Conservation (phyloP, 2,329 filamentous ascomycete genomes). For the Magnaporthiopsis rhizophila region DNA sequence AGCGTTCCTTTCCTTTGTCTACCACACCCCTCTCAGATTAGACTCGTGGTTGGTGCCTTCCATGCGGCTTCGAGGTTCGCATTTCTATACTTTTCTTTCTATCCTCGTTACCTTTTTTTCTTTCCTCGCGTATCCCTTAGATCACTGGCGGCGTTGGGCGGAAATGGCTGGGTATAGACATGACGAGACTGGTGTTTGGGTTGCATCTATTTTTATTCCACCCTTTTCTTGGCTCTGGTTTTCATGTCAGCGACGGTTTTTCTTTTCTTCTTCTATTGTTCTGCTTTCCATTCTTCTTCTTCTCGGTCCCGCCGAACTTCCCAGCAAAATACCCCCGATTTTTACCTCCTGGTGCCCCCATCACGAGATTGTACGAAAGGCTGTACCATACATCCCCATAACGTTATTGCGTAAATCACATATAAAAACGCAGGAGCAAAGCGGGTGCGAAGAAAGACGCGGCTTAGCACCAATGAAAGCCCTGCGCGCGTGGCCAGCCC, state of each 20-base stretch:
- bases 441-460: no score
- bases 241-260: not conserved
- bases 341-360: not conserved
- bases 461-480: not conserved
- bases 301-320: not conserved
- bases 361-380: not conserved
- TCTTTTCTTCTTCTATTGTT: not conserved
- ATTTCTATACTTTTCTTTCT: not conserved
- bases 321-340: conserved; percentile 3
- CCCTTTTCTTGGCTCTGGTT: not conserved
- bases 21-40: not conserved
- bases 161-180: not conserved
- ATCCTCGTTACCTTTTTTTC: not conserved
- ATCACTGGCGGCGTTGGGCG: not conserved
- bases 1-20: not conserved
- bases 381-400: not conserved
- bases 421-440: not conserved
- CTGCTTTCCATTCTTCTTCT: not conserved
- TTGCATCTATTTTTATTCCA: not conserved
- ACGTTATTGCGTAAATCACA: not conserved
- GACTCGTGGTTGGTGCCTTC: no score
- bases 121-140: not conserved
- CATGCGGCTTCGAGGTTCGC: no score
- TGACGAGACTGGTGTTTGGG: not conserved
- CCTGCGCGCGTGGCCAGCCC: no score